These are phyloP conservation scores for Capronia americana DNA, from an alignment of 2,329 filamentous ascomycete species.

Conservation along the genomic window DNA sequence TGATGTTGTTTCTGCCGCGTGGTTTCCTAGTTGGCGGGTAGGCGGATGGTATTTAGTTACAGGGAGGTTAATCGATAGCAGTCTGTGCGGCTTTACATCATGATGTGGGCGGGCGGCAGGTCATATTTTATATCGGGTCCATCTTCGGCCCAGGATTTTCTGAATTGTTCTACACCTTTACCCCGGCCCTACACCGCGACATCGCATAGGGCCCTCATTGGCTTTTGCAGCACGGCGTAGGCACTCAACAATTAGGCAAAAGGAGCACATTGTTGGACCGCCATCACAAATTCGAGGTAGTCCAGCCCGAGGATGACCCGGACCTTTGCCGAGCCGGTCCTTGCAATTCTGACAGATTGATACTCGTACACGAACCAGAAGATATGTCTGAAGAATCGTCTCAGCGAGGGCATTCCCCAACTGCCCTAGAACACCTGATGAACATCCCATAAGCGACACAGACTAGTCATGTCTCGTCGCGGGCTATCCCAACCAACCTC, in stretches of 20 bases:
- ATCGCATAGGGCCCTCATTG: neutral
- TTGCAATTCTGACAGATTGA: neutral
- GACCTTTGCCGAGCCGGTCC: neutral
- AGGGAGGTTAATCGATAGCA: neutral
- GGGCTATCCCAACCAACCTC: neutral
- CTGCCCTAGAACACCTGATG: neutral
- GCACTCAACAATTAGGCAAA: constrained; percentile 10
- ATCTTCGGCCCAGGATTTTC: neutral
- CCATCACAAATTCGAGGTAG: neutral
- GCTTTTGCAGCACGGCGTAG: neutral
- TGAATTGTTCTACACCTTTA: neutral
- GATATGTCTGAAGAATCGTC: neutral
- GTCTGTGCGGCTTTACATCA: constrained; percentile 3
- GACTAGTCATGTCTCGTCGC: neutral
- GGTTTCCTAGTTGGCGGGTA: neutral
- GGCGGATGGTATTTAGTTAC: too few species aligned
- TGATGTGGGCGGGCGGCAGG: neutral
- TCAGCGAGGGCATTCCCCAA: neutral
- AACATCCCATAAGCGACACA: neutral
- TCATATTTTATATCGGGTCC: constrained; percentile 1
- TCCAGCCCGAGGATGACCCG: constrained; percentile 20
- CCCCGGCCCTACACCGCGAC: neutral
- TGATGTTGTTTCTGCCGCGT: neutral
- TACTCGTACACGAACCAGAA: neutral
- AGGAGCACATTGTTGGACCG: neutral